Evolutionary conservation across 177 flowering plant genomes (phyloP).

Genomic region (Telopea speciosissima): DNA sequence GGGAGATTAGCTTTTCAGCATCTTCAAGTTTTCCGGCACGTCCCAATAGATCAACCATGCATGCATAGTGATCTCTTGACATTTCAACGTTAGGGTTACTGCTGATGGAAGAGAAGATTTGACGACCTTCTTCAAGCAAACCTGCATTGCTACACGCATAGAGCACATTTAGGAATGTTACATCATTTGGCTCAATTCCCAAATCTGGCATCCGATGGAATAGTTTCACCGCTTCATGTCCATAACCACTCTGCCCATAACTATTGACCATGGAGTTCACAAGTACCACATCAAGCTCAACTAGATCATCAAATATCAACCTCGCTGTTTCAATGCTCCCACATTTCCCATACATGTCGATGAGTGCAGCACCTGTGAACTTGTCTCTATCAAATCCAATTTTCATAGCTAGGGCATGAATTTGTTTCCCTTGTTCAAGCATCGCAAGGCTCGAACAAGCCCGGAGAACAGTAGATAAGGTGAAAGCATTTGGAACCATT

Average conservation of each 20-base stretch:
- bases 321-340: conserved; percentile 36
- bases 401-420: conserved; percentile 34
- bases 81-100: conserved; percentile 14
- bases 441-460: conserved; percentile 45
- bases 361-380: conserved; percentile 34
- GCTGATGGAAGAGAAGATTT: conserved; percentile 31
- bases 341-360: conserved; percentile 48
- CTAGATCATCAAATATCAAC: conserved; percentile 27
- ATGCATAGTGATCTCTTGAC: conserved; percentile 40
- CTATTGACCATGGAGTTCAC: conserved; percentile 43
- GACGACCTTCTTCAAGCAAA: conserved; percentile 41
- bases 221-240: conserved; percentile 33
- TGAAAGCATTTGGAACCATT: conserved; percentile 39
- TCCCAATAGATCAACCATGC: conserved; percentile 55
- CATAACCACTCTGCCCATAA: conserved; percentile 44
- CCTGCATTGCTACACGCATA: conserved; percentile 51
- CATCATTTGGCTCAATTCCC: conserved; percentile 31
- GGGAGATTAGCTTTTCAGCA: conserved; percentile 33
- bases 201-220: conserved; percentile 29
- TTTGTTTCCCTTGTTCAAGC: conserved; percentile 36
- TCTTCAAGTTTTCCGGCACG: conserved; percentile 45
- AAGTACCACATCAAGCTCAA: conserved; percentile 30
- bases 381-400: conserved; percentile 25
- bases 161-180: conserved; percentile 32
- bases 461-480: conserved; percentile 31